Evolutionary conservation across 2,329 filamentous ascomycete species (phyloP).

Genomic region (Cordyceps cateniannulata): DNA sequence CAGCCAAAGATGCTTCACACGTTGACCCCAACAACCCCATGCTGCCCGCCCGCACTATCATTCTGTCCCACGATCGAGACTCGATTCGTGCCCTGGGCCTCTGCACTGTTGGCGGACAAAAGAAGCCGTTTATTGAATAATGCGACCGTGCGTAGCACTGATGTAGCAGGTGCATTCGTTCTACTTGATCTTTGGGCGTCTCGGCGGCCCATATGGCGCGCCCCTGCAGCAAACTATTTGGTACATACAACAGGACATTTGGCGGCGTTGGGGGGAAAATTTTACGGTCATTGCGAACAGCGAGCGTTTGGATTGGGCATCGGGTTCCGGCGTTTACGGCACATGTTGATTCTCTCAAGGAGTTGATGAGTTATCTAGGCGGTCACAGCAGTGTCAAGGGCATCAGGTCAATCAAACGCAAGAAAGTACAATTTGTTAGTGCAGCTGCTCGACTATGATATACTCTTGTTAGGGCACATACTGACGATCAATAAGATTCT

Average conservation of each 20-base stretch:
- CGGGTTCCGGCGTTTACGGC: slow-evolving; percentile 7
- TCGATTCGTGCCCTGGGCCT: slow-evolving; percentile 55
- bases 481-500: too few relatives aligned
- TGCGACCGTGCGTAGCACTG: not conserved
- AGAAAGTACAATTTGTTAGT: not conserved
- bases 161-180: not conserved
- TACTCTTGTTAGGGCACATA: not conserved
- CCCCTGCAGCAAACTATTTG: not conserved
- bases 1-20: slow-evolving; percentile 83
- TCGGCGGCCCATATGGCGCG: not conserved
- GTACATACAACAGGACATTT: slow-evolving; percentile 1
- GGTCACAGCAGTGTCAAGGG: not conserved
- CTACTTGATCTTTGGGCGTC: not conserved
- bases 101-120: slow-evolving; percentile 57
- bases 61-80: slow-evolving; percentile 68
- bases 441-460: not conserved
- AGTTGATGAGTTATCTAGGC: not conserved
- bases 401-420: not conserved
- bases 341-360: not conserved
- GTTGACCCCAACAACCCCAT: slow-evolving; percentile 86
- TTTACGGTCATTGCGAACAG: slow-evolving; percentile 1
- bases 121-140: slow-evolving; percentile 60
- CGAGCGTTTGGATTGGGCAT: slow-evolving; percentile 9
- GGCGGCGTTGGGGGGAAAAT: slow-evolving; percentile 3
- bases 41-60: slow-evolving; percentile 78